Conservation (phyloP, 768 basidiomycete genomes). For the Mycena maculata region DNA sequence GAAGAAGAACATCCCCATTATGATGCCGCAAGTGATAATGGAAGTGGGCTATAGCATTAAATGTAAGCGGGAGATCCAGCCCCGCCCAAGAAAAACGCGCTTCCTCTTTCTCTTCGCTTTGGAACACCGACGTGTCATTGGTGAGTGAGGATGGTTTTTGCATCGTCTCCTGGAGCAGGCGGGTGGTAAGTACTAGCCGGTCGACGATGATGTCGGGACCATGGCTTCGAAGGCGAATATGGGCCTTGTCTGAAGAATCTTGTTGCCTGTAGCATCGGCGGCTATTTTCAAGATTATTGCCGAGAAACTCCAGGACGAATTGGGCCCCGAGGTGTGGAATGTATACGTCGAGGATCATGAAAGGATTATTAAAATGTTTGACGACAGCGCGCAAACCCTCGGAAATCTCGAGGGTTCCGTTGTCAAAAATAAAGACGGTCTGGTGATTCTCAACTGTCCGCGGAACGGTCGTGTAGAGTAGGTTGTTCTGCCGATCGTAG, state of each 20-base stretch:
- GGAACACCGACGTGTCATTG: neutral
- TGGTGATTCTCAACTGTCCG: neutral
- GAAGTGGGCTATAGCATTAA: neutral
- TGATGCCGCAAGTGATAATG: neutral
- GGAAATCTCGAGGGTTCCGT: neutral
- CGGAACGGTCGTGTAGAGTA: neutral
- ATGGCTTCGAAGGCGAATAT: neutral
- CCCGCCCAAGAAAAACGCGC: neutral
- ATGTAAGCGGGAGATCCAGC: neutral
- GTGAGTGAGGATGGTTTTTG: neutral
- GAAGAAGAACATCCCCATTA: neutral
- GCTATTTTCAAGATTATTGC: too few relatives aligned
- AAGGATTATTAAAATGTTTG: neutral
- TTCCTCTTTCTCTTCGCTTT: neutral
- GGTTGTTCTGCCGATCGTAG: neutral
- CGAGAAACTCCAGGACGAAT: neutral
- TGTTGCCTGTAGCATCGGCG: neutral
- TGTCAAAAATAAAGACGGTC: neutral
- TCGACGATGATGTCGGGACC: neutral
- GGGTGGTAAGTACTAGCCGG: neutral
- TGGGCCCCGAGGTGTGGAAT: neutral
- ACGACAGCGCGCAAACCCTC: neutral
- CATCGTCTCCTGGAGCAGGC: neutral
- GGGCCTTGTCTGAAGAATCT: neutral
- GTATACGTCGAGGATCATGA: neutral